phyloP scores from a whole-genome alignment of 148 eudicot genomes.

The Cornus suecica region DNA sequence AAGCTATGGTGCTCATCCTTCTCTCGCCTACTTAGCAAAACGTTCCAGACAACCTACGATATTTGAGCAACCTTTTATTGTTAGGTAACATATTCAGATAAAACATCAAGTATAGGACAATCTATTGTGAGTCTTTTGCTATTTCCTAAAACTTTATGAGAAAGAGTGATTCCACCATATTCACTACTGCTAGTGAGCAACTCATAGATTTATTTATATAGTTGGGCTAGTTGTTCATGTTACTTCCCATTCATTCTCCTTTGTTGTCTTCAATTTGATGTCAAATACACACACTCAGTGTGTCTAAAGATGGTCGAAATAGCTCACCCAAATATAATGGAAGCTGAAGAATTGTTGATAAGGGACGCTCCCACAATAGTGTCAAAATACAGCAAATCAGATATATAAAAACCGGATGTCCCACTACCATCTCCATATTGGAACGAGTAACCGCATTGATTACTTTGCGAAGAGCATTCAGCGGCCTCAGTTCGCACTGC shows the following conservation, averaged over 20 bases:
- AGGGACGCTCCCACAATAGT: constrained; percentile 57
- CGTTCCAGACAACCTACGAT: neutral
- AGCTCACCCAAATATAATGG: constrained; percentile 82
- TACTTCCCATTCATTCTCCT: neutral
- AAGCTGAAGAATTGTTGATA: constrained; percentile 72
- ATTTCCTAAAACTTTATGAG: no score
- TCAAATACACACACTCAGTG: neutral
- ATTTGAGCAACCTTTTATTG: neutral
- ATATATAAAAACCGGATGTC: constrained; percentile 71
- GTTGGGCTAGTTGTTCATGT: neutral
- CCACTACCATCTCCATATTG: constrained; percentile 95
- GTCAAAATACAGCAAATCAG: constrained; percentile 78
- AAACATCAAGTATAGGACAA: no score
- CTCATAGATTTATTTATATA: neutral
- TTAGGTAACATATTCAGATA: no score
- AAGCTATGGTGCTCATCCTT: neutral
- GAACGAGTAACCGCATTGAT: constrained; percentile 70
- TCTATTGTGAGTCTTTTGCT: neutral
- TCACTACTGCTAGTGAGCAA: neutral
- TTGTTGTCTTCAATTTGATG: neutral
- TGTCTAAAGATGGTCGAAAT: constrained; percentile 4
- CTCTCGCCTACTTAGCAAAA: neutral
- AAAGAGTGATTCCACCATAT: neutral
- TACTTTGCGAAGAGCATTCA: constrained; percentile 58
- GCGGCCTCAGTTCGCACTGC: constrained; percentile 53